Base-by-base conservation (phyloP, 495 filamentous ascomycete species). In the Geopyxis carbonaria region DNA sequence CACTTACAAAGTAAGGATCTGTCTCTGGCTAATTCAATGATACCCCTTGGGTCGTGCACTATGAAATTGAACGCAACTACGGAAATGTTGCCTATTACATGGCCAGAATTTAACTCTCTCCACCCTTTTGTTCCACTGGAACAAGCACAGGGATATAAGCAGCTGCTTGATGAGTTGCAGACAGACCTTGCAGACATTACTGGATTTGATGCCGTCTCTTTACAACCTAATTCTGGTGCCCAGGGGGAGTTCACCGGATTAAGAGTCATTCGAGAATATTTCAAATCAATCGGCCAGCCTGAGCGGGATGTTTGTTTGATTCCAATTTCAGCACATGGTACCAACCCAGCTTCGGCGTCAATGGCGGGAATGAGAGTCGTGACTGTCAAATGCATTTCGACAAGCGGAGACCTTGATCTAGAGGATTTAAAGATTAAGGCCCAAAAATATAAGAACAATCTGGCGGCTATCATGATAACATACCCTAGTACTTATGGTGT, bases 291-390 rank as follows among this genome's bases (percentile, higher is more conserved):
- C 28, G 65, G 64, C 7, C 51, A 65, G 28, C 61, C 64, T 42
- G 76, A 86, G 47, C 75, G 89, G 22, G 86, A 94, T 61, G 79
- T 97, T 45, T 95, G 89, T 63, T 65, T 97, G 43, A 97, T 97
- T 45, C 89, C 89, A 1, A 81, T 93, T 5, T 97, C 89, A 27
- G 89, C 89, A 2, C 89, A 97, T 62, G 89, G 89, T 19, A 97
- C 89, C 16, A 97, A 97, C 58, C 89, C 89, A 22, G 89, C 89
- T 31, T 92, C 83, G 48, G 89, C 89, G 5, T 79, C 89, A 32
- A 95, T 95, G 89, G 84, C 82, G 19, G 89, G 89, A 36, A 93
- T 97, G 89, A 76, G 81, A 22, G 89, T 95, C 22, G 80, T 95
- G 4, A 78, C 84, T 3, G 68, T 97, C 62, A 93, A 93, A 59